Evolutionary conservation across 2,329 filamentous ascomycete genomes (phyloP).

Genomic region (Bipolaris bicolor): DNA sequence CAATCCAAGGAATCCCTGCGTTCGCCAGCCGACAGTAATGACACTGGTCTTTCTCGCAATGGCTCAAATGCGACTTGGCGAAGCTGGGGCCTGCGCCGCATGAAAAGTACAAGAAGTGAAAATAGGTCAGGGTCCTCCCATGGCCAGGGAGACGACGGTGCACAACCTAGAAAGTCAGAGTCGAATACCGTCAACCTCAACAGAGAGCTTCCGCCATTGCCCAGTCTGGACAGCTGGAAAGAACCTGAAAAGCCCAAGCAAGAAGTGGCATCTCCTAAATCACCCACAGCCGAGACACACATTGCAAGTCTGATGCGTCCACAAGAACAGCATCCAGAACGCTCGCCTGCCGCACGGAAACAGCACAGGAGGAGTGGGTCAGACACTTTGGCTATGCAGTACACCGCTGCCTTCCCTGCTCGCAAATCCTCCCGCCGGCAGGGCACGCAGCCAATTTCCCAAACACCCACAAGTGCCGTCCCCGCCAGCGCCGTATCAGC

Average conservation of each 20-base stretch:
- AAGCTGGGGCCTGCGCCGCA: constrained; percentile 47
- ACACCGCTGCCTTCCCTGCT: constrained; percentile 25
- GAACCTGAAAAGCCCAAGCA: constrained; percentile 24
- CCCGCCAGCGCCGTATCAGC: constrained; percentile 19
- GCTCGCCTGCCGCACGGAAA: constrained; percentile 34
- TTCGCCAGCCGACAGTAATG: constrained; percentile 17
- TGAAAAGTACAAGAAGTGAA: constrained; percentile 41
- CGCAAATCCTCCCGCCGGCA: constrained; percentile 25
- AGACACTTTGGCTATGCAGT: constrained; percentile 36
- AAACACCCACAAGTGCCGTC: not conserved
- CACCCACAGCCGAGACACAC: constrained; percentile 34
- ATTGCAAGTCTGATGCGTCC: constrained; percentile 47
- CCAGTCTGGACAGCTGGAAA: constrained; percentile 52
- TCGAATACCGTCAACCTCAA: constrained; percentile 50
- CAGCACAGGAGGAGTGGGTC: constrained; percentile 40
- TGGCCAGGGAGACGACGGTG: constrained; percentile 31
- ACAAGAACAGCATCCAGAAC: constrained; percentile 35
- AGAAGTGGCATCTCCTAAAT: constrained; percentile 26
- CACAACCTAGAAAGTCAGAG: constrained; percentile 37
- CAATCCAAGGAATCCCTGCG: constrained; percentile 46
- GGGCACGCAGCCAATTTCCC: constrained; percentile 14
- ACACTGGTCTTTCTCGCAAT: constrained; percentile 32
- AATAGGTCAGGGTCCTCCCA: constrained; percentile 41
- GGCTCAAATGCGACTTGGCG: constrained; percentile 46
- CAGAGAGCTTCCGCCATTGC: constrained; percentile 55